Conservation (phyloP, 371 early-diverging fungal species). For the Blakeslea trispora region DNA sequence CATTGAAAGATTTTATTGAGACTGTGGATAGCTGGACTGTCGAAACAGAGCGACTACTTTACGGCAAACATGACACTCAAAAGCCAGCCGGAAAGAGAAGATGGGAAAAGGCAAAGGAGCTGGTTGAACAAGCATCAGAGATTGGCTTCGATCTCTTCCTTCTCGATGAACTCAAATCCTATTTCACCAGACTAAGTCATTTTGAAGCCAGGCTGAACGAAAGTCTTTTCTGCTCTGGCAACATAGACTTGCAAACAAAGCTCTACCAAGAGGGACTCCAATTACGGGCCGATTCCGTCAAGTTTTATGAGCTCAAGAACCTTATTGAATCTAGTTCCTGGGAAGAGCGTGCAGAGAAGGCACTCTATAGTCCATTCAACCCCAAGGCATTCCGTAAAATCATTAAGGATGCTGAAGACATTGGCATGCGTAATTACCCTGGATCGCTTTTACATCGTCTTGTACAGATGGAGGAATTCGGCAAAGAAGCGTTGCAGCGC, state of each 20-base stretch:
- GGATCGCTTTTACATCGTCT: constrained; percentile 8
- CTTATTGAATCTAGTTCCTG: constrained; percentile 10
- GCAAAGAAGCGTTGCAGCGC: constrained; percentile 6
- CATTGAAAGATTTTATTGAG: constrained; percentile 49
- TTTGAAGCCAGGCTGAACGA: constrained; percentile 5
- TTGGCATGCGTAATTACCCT: neutral
- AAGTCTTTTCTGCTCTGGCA: neutral
- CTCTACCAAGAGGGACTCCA: constrained; percentile 12
- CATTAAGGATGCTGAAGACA: constrained; percentile 21
- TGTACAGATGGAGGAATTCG: constrained; percentile 6
- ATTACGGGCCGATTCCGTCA: constrained; percentile 9
- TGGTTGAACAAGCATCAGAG: constrained; percentile 8
- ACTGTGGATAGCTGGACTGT: constrained; percentile 53
- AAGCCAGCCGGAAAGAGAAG: constrained; percentile 6
- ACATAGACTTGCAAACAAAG: neutral
- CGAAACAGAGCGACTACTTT: constrained; percentile 40
- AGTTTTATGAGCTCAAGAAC: constrained; percentile 10
- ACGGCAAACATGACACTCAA: constrained; percentile 12
- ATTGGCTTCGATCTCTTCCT: constrained; percentile 16
- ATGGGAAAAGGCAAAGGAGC: constrained; percentile 7
- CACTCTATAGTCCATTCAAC: neutral
- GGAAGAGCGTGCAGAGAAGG: constrained; percentile 9
- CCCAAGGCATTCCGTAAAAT: constrained; percentile 14
- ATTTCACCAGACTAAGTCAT: constrained; percentile 1
- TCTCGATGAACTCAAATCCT: constrained; percentile 11